Evolutionary conservation across 1,284 basidiomycete genomes (phyloP), one percentile per base, ranked within the genome.

Genomic region (Irpex sp.): DNA sequence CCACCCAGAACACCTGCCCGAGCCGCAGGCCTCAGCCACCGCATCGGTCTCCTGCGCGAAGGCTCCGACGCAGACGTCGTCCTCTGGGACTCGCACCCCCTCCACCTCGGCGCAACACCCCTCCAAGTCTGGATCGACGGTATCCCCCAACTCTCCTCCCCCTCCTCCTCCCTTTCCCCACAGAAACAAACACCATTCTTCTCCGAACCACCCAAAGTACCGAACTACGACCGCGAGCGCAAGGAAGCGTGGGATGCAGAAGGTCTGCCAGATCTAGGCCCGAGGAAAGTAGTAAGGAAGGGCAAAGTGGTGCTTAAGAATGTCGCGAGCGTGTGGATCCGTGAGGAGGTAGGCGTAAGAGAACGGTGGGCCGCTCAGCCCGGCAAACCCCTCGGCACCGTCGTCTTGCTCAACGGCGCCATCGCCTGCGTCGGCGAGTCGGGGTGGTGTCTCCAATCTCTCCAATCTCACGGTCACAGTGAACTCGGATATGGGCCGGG

Each of bases 1-100:
- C n/a, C n/a, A n/a, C n/a, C n/a, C n/a, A n/a, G n/a, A n/a, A 87
- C 87, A 4, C 87, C 95, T 3, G 93, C 94, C 0, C 79, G 78
- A 35, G 82, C 88, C 4, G 80, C 93, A 57, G 95, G 94, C 1
- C 78, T 92, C 61, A 85, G 84, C 58, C 93, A 97, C 72, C 84
- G 94, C 53, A 79, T 97, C 60, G 94, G 94, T 1, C 84, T 81
- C 65, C 75, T 96, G 42, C 81, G 82, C 58, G 73, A 79, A 68
- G 91, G 91, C 75, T 62, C 64, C 60, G 82, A 84, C 52, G 69
- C 73, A 18, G 87, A 88, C 67, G 69, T 89, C 57, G 84, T 91
- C 18, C 67, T 92, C 33, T 90, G 88, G 88, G 87, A 90, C 68
- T 86, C 84, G 49, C 88, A 95, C 75, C 94, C 0, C 80, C n/a